phyloP scores from a whole-genome alignment of 495 filamentous ascomycete genomes.

The Hypomontagnella monticulosa region DNA sequence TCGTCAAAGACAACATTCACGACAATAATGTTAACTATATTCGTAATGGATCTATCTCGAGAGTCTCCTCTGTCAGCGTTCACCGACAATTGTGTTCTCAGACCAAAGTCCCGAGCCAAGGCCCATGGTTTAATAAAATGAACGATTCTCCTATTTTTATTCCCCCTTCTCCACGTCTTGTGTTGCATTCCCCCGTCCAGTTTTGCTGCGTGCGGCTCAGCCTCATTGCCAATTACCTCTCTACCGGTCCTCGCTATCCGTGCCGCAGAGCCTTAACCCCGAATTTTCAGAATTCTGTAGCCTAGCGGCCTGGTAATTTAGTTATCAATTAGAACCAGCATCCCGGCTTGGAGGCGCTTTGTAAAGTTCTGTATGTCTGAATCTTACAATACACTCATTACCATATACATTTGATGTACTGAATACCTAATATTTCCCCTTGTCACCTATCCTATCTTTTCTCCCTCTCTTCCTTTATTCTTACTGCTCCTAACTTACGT shows the following conservation, averaged over 20 bases:
- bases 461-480: background rate
- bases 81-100: slow-evolving; percentile 35
- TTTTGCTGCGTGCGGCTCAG: slow-evolving; percentile 31
- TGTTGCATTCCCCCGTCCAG: slow-evolving; percentile 21
- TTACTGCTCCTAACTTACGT: slow-evolving; percentile 1
- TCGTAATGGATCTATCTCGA: background rate
- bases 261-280: slow-evolving; percentile 35
- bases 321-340: too few relatives aligned
- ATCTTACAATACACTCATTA: too few relatives aligned
- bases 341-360: too few relatives aligned
- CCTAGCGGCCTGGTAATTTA: slow-evolving; percentile 4
- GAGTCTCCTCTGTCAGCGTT: slow-evolving; percentile 19
- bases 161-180: slow-evolving; percentile 33
- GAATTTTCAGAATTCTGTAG: slow-evolving; percentile 18
- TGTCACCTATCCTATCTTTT: too few relatives aligned
- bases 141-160: slow-evolving; percentile 38
- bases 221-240: slow-evolving; percentile 27
- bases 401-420: background rate
- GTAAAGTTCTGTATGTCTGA: too few relatives aligned
- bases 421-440: background rate
- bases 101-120: slow-evolving; percentile 20
- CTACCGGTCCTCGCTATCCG: background rate
- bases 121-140: slow-evolving; percentile 39
- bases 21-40: too few relatives aligned
- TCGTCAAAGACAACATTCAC: too few relatives aligned